Percentiles rank a stretch among this genome's conserved stretches.
phyloP scores from a whole-genome alignment of 202 grass and related monocot genomes.

The Dendrocalamus latiflorus region DNA sequence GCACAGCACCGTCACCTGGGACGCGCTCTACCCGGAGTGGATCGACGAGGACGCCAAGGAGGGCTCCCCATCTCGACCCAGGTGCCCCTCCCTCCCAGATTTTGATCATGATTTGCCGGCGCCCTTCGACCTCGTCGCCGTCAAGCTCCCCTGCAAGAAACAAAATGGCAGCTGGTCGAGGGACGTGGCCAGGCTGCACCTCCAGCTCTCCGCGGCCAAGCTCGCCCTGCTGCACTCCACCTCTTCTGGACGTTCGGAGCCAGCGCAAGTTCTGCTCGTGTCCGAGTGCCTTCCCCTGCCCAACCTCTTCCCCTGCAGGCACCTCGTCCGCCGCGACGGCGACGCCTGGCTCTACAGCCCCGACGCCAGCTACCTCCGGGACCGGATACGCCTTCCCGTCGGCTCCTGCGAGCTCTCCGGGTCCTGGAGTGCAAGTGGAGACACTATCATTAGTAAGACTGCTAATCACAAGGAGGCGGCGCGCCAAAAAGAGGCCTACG shows the following conservation, averaged over 20 bases:
- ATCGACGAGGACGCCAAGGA: slow-evolving; percentile 44
- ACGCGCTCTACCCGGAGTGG: slow-evolving; percentile 62
- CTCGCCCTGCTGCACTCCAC: slow-evolving; percentile 24
- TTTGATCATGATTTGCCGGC: slow-evolving; percentile 4
- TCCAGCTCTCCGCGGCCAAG: slow-evolving; percentile 82
- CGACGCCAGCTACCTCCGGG: slow-evolving; percentile 29
- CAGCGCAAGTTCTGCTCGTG: slow-evolving; percentile 25
- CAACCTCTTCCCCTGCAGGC: slow-evolving; percentile 67
- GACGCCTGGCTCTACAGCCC: slow-evolving; percentile 68
- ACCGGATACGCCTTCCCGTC: slow-evolving; percentile 49
- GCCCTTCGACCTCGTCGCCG: slow-evolving; percentile 59
- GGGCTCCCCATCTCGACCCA: background rate
- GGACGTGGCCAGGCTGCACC: slow-evolving; percentile 75
- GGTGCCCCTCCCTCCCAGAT: slow-evolving; percentile 57
- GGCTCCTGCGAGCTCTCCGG: slow-evolving; percentile 65
- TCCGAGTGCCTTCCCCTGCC: slow-evolving; percentile 58
- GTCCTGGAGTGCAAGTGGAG: too few relatives aligned
- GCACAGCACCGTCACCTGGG: slow-evolving; percentile 55
- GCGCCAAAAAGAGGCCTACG: slow-evolving; percentile 43
- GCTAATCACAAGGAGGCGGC: background rate
- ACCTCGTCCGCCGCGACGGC: slow-evolving; percentile 40
- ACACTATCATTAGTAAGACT: too few relatives aligned
- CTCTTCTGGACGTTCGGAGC: background rate
- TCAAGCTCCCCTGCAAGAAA: slow-evolving; percentile 60
- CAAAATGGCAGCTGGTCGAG: slow-evolving; percentile 38